Base-by-base conservation (phyloP, 176 grass and related monocot genomes). In the Oryza brachyantha region DNA sequence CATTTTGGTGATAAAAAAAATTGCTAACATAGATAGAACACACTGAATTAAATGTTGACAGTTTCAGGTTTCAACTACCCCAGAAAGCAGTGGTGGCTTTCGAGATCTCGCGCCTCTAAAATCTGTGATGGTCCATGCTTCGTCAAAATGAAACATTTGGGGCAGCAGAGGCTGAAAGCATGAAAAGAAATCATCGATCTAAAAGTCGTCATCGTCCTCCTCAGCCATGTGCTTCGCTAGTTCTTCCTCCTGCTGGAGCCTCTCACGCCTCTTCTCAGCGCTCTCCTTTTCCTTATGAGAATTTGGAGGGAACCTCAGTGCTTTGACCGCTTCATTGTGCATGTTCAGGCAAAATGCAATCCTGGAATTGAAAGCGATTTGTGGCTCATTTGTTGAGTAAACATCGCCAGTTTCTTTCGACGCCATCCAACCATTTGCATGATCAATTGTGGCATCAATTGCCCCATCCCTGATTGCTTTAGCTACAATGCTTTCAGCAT, bases 311-410 rank as follows among this genome's bases (percentile, higher is more conserved):
- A 90, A 92, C 66, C 85, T 86, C 41, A 97, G 58, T 13, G 94
- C 91, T 70, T 85, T 94, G 34, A 94, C 91, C 2, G 91, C 87
- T 61, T 94, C 91, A 1, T 90, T 97, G 68, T 94, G 91, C 89
- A 94, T 94, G 76, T 97, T 94, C 39, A 97, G 81, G 82, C 95
- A 97, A 65, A 97, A 97, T 31, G 90, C 83, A 31, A 97, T 88
- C 81, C 91, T 83, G 3, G 89, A 94, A 24, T 98, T 90, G 79
- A 94, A 92, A 1, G 79, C 81, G 22, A 81, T 79, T 39, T 98
- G 95, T 40, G 95, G 95, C 79, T 97, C 95, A 73, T 94, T 97
- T 3, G 94, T 94, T 29, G 85, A 90, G 83, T 92, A 97, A 29
- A 92, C 87, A 61, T 90, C 94, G 5, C 87, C 94, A 7, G 85